A percentile compares a stretch with the other conserved stretches of the same genome.
phyloP scores from a whole-genome alignment of 2,329 filamentous ascomycete species.

The Nemania sp. region DNA sequence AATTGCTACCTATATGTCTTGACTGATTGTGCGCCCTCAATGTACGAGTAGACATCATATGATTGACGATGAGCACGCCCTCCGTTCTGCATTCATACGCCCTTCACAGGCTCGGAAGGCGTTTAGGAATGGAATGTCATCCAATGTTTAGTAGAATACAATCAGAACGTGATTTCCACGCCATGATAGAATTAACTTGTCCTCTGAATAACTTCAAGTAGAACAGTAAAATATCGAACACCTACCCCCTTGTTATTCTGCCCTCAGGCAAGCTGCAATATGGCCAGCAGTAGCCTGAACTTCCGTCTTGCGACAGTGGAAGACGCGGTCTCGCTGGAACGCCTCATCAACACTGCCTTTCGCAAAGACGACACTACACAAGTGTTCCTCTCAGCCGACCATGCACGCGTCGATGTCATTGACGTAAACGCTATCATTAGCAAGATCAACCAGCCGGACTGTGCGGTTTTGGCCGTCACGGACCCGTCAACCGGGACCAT shows the following conservation, averaged over 20 bases:
- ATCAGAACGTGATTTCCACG: background rate
- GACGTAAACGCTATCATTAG: conserved; percentile 13
- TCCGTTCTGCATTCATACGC: conserved; percentile 6
- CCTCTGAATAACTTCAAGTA: no score
- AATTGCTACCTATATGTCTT: no score
- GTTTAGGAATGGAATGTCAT: background rate
- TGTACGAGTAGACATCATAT: background rate
- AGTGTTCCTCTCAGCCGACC: conserved; percentile 25
- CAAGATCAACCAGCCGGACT: conserved; percentile 27
- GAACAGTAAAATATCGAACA: no score
- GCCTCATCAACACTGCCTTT: conserved; percentile 28
- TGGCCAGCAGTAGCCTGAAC: conserved; percentile 9
- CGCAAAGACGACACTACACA: conserved; percentile 24
- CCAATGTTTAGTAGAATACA: conserved; percentile 1
- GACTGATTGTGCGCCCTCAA: no score
- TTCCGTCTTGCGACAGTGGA: conserved; percentile 30
- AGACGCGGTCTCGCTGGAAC: conserved; percentile 25
- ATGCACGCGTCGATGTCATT: conserved; percentile 14
- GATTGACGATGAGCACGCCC: conserved; percentile 12
- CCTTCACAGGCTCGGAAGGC: background rate
- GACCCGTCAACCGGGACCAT: conserved; percentile 34
- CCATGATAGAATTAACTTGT: no score
- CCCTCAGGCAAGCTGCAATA: no score
- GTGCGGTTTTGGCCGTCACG: conserved; percentile 41
- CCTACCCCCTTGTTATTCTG: no score